Evolutionary conservation across 441 rosid genomes (phyloP).

Genomic region (Macaranga tanarius): DNA sequence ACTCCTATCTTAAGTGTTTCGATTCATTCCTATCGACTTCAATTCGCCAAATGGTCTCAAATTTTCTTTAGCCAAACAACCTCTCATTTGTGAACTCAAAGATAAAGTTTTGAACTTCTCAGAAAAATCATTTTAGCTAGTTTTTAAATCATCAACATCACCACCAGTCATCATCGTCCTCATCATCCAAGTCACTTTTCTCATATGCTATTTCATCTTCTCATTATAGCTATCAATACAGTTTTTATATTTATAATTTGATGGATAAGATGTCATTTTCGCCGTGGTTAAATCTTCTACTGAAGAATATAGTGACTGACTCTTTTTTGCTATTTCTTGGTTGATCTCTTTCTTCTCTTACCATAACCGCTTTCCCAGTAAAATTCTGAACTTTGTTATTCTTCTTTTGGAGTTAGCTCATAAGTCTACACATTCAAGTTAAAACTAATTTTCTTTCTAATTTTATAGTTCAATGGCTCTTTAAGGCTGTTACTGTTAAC

Average conservation of each 20-base stretch:
- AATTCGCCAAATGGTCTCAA: conserved; percentile 15
- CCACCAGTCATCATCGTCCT: conserved; percentile 30
- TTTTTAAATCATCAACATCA: conserved; percentile 34
- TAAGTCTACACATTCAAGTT: conserved; percentile 64
- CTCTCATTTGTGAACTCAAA: conserved; percentile 29
- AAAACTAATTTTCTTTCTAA: conserved; percentile 75
- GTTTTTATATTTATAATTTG: conserved; percentile 66
- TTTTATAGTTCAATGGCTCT: conserved; percentile 44
- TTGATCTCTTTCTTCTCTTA: conserved; percentile 22
- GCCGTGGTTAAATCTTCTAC: conserved; percentile 27
- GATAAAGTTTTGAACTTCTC: conserved; percentile 29
- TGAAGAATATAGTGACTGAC: neutral
- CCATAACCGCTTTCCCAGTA: conserved; percentile 24
- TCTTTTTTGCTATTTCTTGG: conserved; percentile 14
- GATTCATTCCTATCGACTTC: conserved; percentile 26
- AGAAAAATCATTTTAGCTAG: conserved; percentile 22
- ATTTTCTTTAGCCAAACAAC: conserved; percentile 22
- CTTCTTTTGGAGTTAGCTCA: conserved; percentile 43
- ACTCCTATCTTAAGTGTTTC: conserved; percentile 44
- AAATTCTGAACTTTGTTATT: conserved; percentile 25
- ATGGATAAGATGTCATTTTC: conserved; percentile 53
- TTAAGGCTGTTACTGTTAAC: conserved; percentile 35
- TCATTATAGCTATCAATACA: conserved; percentile 28
- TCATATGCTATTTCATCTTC: conserved; percentile 35
- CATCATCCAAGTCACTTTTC: conserved; percentile 58